phyloP scores from a whole-genome alignment of 2,329 filamentous ascomycete species.

The Talaromyces verruculosus region DNA sequence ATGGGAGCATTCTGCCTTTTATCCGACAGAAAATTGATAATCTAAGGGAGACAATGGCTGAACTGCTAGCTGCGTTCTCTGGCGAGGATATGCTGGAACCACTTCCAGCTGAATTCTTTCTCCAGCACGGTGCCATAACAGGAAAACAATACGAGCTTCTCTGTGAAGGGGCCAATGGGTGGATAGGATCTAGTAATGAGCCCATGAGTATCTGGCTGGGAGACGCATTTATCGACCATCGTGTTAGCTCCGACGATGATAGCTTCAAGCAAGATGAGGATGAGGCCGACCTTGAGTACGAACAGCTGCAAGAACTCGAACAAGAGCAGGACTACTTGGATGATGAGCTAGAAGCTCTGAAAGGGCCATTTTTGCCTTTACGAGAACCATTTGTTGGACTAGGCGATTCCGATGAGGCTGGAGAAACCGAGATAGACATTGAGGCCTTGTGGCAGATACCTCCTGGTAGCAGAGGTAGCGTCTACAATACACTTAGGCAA shows the following conservation, averaged over 20 bases:
- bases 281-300: slow-evolving; percentile 61
- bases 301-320: slow-evolving; percentile 61
- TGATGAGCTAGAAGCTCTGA: slow-evolving; percentile 58
- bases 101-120: slow-evolving; percentile 57
- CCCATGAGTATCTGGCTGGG: slow-evolving; percentile 60
- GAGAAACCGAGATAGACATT: slow-evolving; percentile 32
- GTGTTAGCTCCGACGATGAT: slow-evolving; percentile 47
- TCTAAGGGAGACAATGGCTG: slow-evolving; percentile 43
- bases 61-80: slow-evolving; percentile 47
- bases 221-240: slow-evolving; percentile 49
- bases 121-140: slow-evolving; percentile 59
- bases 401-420: background rate
- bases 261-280: slow-evolving; percentile 57
- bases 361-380: slow-evolving; percentile 48
- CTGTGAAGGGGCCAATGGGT: slow-evolving; percentile 47
- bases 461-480: slow-evolving; percentile 55
- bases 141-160: slow-evolving; percentile 64
- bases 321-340: slow-evolving; percentile 52
- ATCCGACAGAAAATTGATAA: slow-evolving; percentile 42
- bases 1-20: slow-evolving; percentile 46
- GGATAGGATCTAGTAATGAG: slow-evolving; percentile 39
- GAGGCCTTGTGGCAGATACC: slow-evolving; percentile 64
- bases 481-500: slow-evolving; percentile 66
- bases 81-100: slow-evolving; percentile 40
- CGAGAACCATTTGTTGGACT: slow-evolving; percentile 42